Evolutionary conservation across 139 green algal species (phyloP), one percentile per base, ranked within the genome.

Genomic region (Eudorina sp.): DNA sequence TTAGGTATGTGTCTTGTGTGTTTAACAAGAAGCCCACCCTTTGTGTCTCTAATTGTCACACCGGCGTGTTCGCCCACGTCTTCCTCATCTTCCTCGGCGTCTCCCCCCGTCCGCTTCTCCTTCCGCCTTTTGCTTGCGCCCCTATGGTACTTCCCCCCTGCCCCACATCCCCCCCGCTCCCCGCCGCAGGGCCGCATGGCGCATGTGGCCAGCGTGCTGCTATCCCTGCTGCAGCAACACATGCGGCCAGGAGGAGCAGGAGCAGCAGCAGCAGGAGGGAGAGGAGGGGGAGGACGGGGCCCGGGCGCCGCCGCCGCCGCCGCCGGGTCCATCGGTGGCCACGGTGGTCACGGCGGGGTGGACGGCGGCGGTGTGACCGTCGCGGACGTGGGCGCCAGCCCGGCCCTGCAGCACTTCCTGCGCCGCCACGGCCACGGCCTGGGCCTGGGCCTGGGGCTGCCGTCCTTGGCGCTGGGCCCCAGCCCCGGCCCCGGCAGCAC

Each of bases 151-250:
- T 38, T 5, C 62, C 62, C 6, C 19, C 73, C 23, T 38, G 9
- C n/a, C n/a, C 2, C 45, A 43, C 18, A 23, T 27, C 11, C 45
- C 45, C 41, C 73, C 46, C 45, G 5, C 27, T 2, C 73, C 7
- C 73, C 51, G 23, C 75, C n/a, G 43, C 45, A 81, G 73, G 73
- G 73, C n/a, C 73, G 23, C 18, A 68, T 53, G 29, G 31, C 51
- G 19, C 75, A 83, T 4, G 75, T 83, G 34, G 75, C 75, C 0
- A 66, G 48, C 21, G 75, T 51, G 6, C 48, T 83, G 31, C 75
- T 83, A 34, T 83, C 75, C 75, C 55, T 83, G 21, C 48, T 83
- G 36, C 75, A 48, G 18, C 75, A 80, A 36, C 72, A 83, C 34
- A 16, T 46, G 27, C 27, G 74, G 23, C 46, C 51, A 38, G 2